Evolutionary conservation across 805 yeast genomes (phyloP).

Genomic region (Ogataea neopini): DNA sequence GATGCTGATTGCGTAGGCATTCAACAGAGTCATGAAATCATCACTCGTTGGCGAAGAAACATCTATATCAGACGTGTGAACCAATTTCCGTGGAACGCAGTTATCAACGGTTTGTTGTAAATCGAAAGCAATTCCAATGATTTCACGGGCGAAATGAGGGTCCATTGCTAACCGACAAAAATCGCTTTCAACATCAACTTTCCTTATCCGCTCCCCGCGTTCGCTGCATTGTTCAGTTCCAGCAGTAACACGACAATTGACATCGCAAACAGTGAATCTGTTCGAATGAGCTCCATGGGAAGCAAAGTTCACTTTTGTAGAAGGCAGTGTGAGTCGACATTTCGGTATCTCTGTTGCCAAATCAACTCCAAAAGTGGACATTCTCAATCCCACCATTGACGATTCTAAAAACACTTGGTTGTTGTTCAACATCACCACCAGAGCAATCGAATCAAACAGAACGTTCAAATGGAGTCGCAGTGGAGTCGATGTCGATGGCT

Average conservation of each 20-base stretch:
- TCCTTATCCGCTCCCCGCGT: slow-evolving; percentile 33
- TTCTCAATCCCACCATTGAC: slow-evolving; percentile 7
- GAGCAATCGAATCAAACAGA: slow-evolving; percentile 11
- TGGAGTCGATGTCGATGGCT: too few species aligned
- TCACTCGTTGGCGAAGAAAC: background rate
- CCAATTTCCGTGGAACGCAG: background rate
- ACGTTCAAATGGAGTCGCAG: slow-evolving; percentile 7
- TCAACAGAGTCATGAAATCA: background rate
- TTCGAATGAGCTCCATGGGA: slow-evolving; percentile 39
- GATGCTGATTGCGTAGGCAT: slow-evolving; percentile 51
- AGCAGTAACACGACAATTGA: slow-evolving; percentile 46
- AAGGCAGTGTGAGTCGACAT: slow-evolving; percentile 45
- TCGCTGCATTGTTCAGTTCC: slow-evolving; percentile 38
- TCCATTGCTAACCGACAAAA: slow-evolving; percentile 59
- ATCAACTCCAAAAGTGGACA: slow-evolving; percentile 20
- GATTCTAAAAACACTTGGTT: slow-evolving; percentile 22
- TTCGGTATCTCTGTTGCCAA: slow-evolving; percentile 26
- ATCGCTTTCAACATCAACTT: slow-evolving; percentile 58
- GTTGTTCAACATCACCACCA: slow-evolving; percentile 16
- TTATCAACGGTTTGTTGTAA: slow-evolving; percentile 10
- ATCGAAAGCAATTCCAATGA: slow-evolving; percentile 22
- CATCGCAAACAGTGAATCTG: slow-evolving; percentile 45
- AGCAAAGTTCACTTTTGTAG: slow-evolving; percentile 39
- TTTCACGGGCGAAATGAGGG: slow-evolving; percentile 39
- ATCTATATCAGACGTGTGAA: background rate